These are phyloP conservation scores for Porcisia hertigi DNA, from an alignment of 208 protist species.

Conservation along the genomic window DNA sequence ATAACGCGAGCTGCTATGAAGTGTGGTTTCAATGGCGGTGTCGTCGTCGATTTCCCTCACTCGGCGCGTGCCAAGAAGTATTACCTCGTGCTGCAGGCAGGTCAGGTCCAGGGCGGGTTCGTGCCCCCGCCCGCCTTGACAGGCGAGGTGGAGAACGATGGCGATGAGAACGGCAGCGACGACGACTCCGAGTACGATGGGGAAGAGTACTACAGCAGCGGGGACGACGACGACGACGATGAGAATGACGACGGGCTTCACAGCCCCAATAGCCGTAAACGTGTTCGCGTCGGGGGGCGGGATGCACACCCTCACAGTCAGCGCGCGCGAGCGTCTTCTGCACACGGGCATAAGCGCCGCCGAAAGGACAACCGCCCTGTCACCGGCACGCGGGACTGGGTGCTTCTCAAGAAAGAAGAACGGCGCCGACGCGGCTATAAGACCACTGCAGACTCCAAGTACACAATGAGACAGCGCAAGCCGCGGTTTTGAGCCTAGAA, in stretches of 20 bases:
- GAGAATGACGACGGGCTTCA: slow-evolving; percentile 20
- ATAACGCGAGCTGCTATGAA: slow-evolving; percentile 96
- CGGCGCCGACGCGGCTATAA: slow-evolving; percentile 91
- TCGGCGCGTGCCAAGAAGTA: slow-evolving; percentile 98
- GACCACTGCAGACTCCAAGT: slow-evolving; percentile 94
- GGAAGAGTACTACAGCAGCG: slow-evolving; percentile 30
- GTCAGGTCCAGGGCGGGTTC: slow-evolving; percentile 75
- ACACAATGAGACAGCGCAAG: slow-evolving; percentile 94
- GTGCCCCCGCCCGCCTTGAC: slow-evolving; percentile 50
- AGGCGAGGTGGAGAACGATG: slow-evolving; percentile 37
- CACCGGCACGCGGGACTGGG: slow-evolving; percentile 93
- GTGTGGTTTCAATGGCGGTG: slow-evolving; percentile 97
- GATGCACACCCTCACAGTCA: slow-evolving; percentile 45
- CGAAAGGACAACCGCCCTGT: slow-evolving; percentile 72
- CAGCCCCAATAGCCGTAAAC: slow-evolving; percentile 31
- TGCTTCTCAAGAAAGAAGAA: slow-evolving; percentile 96
- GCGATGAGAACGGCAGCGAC: slow-evolving; percentile 41
- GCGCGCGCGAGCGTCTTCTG: slow-evolving; percentile 31
- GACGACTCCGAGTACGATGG: slow-evolving; percentile 21
- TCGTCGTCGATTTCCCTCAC: slow-evolving; percentile 98
- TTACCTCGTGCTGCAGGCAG: slow-evolving; percentile 92
- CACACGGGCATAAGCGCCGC: slow-evolving; percentile 40
- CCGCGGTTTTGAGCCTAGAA: slow-evolving; percentile 76
- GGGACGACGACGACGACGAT: slow-evolving; percentile 47
- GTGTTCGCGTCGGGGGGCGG: slow-evolving; percentile 43